Evolutionary conservation across 768 basidiomycete genomes (phyloP), one percentile per base, ranked within the genome.

Genomic region (Nidularia pulvinata): DNA sequence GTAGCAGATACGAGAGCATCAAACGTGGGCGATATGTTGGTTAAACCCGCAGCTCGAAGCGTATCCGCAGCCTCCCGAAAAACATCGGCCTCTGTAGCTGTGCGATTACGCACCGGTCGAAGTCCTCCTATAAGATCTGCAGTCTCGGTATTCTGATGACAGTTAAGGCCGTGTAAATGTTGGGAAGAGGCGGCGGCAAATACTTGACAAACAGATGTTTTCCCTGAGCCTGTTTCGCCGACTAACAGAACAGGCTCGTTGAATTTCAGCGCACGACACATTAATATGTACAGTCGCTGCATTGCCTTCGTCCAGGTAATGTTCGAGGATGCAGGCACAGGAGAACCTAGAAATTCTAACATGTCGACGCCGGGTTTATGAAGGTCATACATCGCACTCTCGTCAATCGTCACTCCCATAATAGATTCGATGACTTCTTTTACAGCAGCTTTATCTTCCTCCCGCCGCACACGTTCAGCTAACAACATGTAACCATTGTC

Each of bases 121-220:
- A 97, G 81, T 36, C 94, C 92, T 16, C 97, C 97, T 49, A 98
- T 92, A 22, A 99, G 76, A 66, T 99, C 97, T 9, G 95, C 93
- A 0, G 96, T 97, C 72, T 99, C 97, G 30, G 95, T 98, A 64
- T 97, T 98, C 69, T 97, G 95, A 66, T 99, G 97, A 62, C 97
- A 98, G 59, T 93, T 98, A 57, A 99, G 81, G 4, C 85, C 77
- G 59, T 88, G 74, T 30, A 99, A 75, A 35, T 67, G 72, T 61
- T 84, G 84, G 25, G 70, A 69, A 22, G 81, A 70, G 1, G 84
- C 84, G 44, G 86, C 80, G 0, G 97, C 90, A 58, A 89, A 89
- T 4, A 94, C 73, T 64, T 98, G 93, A 64, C 96, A 98, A 39
- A 98, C 89, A 1, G 96, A 97, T 0, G 97, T 99, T 72, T 99